A percentile compares a stretch with the other conserved stretches of the same genome.
Evolutionary conservation across 345 rosid species (phyloP).

Genomic region (Aquilaria malaccensis): DNA sequence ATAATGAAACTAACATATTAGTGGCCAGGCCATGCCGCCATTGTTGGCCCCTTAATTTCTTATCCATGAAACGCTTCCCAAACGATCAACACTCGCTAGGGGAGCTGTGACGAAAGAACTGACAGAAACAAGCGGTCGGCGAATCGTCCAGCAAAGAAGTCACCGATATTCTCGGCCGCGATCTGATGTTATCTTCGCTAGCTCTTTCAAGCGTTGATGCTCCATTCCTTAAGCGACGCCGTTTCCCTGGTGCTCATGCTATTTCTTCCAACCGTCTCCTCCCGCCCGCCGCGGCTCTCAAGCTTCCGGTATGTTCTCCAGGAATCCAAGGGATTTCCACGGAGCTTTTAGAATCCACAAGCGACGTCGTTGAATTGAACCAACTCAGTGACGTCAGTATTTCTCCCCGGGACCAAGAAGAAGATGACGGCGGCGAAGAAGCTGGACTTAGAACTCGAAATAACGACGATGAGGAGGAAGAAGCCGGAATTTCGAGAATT

Average conservation of each 20-base stretch:
- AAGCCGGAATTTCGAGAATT: conserved; percentile 49
- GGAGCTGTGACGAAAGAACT: too few relatives aligned
- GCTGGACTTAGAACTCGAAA: too few relatives aligned
- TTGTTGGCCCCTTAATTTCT: neutral
- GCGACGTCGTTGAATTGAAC: neutral
- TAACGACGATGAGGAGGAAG: conserved; percentile 28
- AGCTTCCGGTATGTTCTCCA: conserved; percentile 17
- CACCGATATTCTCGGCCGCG: neutral
- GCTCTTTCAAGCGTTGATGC: conserved; percentile 30
- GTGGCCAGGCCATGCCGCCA: too few relatives aligned
- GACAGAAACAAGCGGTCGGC: too few relatives aligned
- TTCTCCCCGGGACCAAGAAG: conserved; percentile 11
- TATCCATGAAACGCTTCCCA: conserved; percentile 13
- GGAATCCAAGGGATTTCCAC: conserved; percentile 25
- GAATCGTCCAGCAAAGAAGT: neutral
- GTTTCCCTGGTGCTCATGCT: conserved; percentile 10
- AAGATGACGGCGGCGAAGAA: conserved; percentile 18
- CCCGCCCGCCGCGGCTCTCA: conserved; percentile 3
- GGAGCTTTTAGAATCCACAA: conserved; percentile 21
- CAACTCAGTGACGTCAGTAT: neutral
- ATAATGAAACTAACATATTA: too few relatives aligned
- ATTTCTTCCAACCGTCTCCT: conserved; percentile 7
- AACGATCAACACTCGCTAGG: neutral
- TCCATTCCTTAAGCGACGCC: conserved; percentile 23
- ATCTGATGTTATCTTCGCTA: conserved; percentile 34